Conservation (phyloP, 2,329 filamentous ascomycete species). For the Coniochaeta sp. region DNA sequence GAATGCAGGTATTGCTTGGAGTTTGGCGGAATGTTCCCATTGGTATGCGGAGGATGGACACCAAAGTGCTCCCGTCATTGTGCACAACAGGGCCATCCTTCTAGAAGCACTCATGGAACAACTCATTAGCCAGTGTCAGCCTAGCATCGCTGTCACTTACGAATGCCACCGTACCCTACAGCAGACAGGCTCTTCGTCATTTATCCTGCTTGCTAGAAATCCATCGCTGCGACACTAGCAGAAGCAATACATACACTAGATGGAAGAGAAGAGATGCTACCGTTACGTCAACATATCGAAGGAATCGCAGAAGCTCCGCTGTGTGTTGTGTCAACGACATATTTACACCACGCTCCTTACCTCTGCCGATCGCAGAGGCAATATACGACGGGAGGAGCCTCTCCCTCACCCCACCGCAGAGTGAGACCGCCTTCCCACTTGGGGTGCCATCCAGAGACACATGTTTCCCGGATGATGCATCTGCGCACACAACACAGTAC, state of each 20-base stretch:
- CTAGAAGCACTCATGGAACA: background rate
- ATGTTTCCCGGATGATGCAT: background rate
- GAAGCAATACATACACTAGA: background rate
- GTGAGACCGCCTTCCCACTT: background rate
- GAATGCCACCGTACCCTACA: background rate
- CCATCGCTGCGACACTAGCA: background rate
- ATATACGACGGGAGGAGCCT: conserved; percentile 1
- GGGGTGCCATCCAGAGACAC: background rate
- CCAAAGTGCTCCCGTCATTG: background rate
- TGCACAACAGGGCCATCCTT: background rate
- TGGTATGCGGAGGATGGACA: background rate
- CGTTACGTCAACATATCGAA: background rate
- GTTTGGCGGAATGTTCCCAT: background rate
- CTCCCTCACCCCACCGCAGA: background rate
- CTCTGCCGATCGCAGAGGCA: conserved; percentile 1
- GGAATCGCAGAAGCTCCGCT: background rate
- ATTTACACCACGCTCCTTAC: background rate
- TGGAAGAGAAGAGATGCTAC: background rate
- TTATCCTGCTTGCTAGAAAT: background rate
- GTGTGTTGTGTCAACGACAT: background rate
- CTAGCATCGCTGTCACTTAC: background rate
- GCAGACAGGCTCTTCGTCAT: background rate
- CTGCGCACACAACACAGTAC: background rate
- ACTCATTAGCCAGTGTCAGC: background rate
- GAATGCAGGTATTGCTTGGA: background rate